Evolutionary conservation across 1,284 basidiomycete species (phyloP), one percentile per base, ranked within the genome.

Genomic region (Rhodotorula sp.): DNA sequence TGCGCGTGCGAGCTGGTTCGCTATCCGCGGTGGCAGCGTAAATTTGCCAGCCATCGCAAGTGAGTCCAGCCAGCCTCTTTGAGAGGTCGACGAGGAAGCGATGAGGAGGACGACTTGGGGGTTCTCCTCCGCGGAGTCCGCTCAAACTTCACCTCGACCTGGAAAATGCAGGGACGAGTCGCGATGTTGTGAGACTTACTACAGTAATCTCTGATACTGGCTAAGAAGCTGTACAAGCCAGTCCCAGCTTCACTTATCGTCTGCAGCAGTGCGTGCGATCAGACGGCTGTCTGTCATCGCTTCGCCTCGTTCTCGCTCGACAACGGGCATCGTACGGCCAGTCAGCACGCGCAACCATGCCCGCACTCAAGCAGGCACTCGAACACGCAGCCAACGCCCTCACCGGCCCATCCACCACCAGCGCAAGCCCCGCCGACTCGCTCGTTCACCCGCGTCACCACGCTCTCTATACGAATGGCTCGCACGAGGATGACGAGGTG

Each of bases 1-100:
- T 7, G 70, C 66, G 19, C 46, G 54, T 7, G 53, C 49, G 10
- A 67, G 32, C 10, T 57, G 52, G n/a, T 27, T 24, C 2, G 24
- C 48, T 19, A 66, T 19, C 0, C 58, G 59, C 20, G 64, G 34
- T 5, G 63, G 48, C 32, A 64, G 20, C 27, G n/a, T n/a, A n/a
- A n/a, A 51, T 4, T 24, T 24, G 19, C 20, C n/a, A 9, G 49
- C n/a, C 11, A 27, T n/a, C 7, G 24, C 49, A 13, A 44, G 13
- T 15, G 39, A 15, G 39, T 44, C 19, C n/a, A 27, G 36, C 13
- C 55, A n/a, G 10, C 17, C 55, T 13, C 36, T 19, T 10, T 10
- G 39, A 44, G n/a, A n/a, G n/a, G n/a, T n/a, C n/a, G n/a, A n/a
- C n/a, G 39, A 44, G 39, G 9, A 17, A 44, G 39, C 5, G 39